Base-by-base conservation (phyloP, 106 monocot genomes). In the Vanilla planifolia region DNA sequence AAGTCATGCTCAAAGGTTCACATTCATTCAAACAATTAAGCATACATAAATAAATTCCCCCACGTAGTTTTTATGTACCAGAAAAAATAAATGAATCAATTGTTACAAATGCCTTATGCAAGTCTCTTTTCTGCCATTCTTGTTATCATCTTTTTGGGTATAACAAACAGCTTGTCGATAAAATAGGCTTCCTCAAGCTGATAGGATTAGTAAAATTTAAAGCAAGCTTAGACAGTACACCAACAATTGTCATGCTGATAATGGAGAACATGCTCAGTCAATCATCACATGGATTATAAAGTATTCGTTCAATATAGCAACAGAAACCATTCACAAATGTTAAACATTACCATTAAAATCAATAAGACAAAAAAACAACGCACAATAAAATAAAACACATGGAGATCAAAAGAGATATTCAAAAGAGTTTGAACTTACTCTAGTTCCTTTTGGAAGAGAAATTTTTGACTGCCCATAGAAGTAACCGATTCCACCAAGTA, bases 401-500 rank as follows among this genome's bases (percentile, higher is more conserved):
- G 15, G 10, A 35, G 17, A 57, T 33, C 20, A 22, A 5, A 34
- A 57, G 15, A 33, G 57, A 20, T 15, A 8, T 36, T 9, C 4
- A 47, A 10, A 10, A 3, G 8, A 27, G 15, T 20, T 51, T 48
- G 6, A 57, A 57, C 91, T 81, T 98, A 98, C 96, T 73, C 29
- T 66, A 41, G 82, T 67, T 37, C 85, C 92, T 68, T 77, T 70
- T 22, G 96, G 91, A 53, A 98, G 65, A 30, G 92, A 78, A 77
- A 98, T 88, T 73, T 76, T 98, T 26, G 96, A 98, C 62, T 85
- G 79, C 11, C 96, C 96, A 73, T 82, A 88, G 63, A 92, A 98
- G 59, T 88, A 98, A 37, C 96, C 91, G 53, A 98, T 79, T 19
- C 96, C 88, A 13, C 96, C 96, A 48, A 98, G 72, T 55, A 98